phyloP scores from a whole-genome alignment of 768 basidiomycete species.

The Phaeotremella fagi region DNA sequence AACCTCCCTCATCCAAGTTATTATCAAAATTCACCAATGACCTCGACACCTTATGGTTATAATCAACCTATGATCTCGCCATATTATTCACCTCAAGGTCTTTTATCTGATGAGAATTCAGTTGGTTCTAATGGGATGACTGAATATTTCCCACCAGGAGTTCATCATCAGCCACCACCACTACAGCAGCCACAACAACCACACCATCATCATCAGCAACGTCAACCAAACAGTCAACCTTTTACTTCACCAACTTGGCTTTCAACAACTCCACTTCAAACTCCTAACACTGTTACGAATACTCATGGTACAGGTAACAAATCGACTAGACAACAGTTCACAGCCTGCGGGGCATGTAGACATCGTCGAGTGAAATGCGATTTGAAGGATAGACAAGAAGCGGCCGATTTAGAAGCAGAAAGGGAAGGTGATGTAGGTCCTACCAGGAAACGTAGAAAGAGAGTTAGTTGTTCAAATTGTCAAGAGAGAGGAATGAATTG shows the following conservation, averaged over 20 bases:
- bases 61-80: not conserved
- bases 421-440: conserved; percentile 17
- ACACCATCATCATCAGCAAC: too few relatives aligned
- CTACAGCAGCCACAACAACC: not conserved
- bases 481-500: conserved; percentile 83
- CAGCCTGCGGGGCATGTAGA: conserved; percentile 89
- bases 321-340: conserved; percentile 75
- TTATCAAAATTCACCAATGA: too few relatives aligned
- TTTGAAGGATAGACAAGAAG: conserved; percentile 71
- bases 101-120: not conserved
- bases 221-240: too few relatives aligned
- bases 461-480: conserved; percentile 77
- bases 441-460: conserved; percentile 30
- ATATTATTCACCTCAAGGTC: not conserved
- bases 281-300: not conserved
- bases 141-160: conserved; percentile 2
- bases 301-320: conserved; percentile 48
- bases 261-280: conserved; percentile 10
- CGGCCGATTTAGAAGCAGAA: conserved; percentile 48
- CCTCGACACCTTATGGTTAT: not conserved
- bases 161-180: conserved; percentile 5
- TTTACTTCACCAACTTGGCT: conserved; percentile 7
- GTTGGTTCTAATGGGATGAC: not conserved
- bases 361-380: conserved; percentile 93
- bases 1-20: not conserved